phyloP scores from a whole-genome alignment of 1,284 basidiomycete genomes.

The Trichosporon faecale region DNA sequence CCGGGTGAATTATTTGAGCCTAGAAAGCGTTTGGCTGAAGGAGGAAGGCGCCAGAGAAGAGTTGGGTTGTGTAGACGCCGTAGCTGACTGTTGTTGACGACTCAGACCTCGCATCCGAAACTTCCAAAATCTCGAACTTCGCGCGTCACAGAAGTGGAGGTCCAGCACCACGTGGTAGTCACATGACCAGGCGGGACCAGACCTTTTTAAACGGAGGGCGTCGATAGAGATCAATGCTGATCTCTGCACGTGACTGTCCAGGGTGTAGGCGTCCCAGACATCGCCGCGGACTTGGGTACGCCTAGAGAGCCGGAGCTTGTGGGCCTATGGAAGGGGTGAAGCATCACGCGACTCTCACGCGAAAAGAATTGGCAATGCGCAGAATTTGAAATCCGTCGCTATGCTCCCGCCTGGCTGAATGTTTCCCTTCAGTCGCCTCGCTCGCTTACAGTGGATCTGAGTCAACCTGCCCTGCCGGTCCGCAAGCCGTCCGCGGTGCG shows the following conservation, averaged over 20 bases:
- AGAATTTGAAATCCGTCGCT: not conserved
- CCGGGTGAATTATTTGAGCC: too few relatives aligned
- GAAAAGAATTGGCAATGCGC: not conserved
- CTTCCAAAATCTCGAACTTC: constrained; percentile 5
- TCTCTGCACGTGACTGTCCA: not conserved
- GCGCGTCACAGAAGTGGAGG: constrained; percentile 5
- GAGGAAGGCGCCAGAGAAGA: not conserved
- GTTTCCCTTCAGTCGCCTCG: not conserved
- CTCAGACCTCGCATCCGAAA: not conserved
- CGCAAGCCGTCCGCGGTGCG: not conserved
- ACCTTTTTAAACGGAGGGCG: not conserved
- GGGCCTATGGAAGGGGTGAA: not conserved
- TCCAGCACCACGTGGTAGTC: not conserved
- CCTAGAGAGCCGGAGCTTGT: not conserved
- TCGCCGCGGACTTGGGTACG: not conserved
- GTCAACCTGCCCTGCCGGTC: not conserved
- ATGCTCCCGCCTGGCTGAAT: not conserved
- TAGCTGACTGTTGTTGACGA: not conserved
- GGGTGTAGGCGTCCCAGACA: not conserved
- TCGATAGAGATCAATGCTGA: not conserved
- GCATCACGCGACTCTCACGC: constrained; percentile 5
- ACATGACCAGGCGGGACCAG: not conserved
- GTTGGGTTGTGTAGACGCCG: not conserved
- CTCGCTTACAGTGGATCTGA: constrained; percentile 1
- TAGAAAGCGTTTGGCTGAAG: not conserved